Evolutionary conservation across 1,284 basidiomycete genomes (phyloP).

Genomic region (Neolentinus lepideus): DNA sequence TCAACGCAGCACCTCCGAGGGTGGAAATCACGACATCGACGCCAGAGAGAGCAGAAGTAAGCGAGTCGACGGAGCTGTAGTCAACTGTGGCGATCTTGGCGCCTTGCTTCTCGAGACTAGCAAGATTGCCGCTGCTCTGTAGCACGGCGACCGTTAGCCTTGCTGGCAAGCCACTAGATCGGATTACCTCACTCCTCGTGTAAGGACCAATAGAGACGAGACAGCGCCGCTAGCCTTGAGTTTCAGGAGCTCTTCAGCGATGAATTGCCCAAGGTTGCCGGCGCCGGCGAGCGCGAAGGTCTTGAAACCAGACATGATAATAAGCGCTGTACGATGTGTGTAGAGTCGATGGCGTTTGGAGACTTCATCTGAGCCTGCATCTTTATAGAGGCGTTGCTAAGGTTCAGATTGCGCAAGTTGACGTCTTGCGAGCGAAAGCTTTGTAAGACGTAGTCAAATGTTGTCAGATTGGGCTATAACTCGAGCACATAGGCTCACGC

Average conservation of each 20-base stretch:
- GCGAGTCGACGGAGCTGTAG: conserved; percentile 20
- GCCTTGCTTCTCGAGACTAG: conserved; percentile 10
- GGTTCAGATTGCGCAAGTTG: not conserved
- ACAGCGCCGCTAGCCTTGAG: conserved; percentile 3
- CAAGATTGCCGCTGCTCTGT: not conserved
- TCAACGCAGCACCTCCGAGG: conserved; percentile 18
- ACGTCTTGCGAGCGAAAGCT: not conserved
- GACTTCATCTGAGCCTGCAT: too few relatives aligned
- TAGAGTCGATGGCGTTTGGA: too few relatives aligned
- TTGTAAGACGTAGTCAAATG: not conserved
- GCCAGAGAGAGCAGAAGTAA: conserved; percentile 22
- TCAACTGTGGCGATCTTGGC: conserved; percentile 22
- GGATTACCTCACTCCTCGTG: not conserved
- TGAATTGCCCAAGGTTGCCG: conserved; percentile 5
- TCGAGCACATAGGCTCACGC: not conserved
- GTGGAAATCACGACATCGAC: conserved; percentile 27
- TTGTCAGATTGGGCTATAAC: not conserved
- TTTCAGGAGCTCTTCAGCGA: conserved; percentile 6
- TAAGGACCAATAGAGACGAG: not conserved
- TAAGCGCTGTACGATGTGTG: too few relatives aligned
- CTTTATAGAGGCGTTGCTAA: not conserved
- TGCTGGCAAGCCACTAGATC: too few relatives aligned
- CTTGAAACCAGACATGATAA: conserved; percentile 4
- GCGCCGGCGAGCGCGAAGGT: conserved; percentile 10
- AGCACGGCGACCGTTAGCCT: not conserved